phyloP scores from a whole-genome alignment of 129 eudicot species.

The Tagetes patula region DNA sequence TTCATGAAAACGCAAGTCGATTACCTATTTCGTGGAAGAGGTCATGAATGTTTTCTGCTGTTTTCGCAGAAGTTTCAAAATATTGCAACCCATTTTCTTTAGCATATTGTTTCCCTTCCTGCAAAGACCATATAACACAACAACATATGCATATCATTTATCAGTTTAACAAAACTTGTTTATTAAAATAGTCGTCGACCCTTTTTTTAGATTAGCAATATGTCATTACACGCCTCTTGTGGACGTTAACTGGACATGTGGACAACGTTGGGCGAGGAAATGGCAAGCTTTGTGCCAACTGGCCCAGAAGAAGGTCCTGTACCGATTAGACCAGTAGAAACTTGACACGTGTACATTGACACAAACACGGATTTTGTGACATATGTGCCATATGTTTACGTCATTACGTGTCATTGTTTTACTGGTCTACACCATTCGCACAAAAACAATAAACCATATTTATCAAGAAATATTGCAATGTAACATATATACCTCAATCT shows the following conservation, averaged over 20 bases:
- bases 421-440: neutral
- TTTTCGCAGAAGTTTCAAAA: slow-evolving; percentile 58
- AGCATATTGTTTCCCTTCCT: slow-evolving; percentile 55
- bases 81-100: slow-evolving; percentile 48
- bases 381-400: neutral
- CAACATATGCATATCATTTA: neutral
- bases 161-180: neutral
- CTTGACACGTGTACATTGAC: neutral
- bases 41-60: slow-evolving; percentile 55
- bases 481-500: slow-evolving; percentile 42
- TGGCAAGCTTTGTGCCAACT: neutral
- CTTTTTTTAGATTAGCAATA: neutral
- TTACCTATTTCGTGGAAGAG: slow-evolving; percentile 59
- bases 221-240: neutral
- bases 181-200: neutral
- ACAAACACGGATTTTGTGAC: neutral
- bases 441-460: neutral
- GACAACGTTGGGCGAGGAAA: neutral
- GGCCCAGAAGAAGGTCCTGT: neutral
- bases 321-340: neutral
- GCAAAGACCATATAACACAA: slow-evolving; percentile 20
- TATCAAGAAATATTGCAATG: neutral
- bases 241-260: neutral
- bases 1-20: neutral
- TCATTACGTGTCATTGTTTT: neutral